Evolutionary conservation across 352 stramenopile species (phyloP), one percentile per base, ranked within the genome.

Genomic region (Globisporangium abappressorium): DNA sequence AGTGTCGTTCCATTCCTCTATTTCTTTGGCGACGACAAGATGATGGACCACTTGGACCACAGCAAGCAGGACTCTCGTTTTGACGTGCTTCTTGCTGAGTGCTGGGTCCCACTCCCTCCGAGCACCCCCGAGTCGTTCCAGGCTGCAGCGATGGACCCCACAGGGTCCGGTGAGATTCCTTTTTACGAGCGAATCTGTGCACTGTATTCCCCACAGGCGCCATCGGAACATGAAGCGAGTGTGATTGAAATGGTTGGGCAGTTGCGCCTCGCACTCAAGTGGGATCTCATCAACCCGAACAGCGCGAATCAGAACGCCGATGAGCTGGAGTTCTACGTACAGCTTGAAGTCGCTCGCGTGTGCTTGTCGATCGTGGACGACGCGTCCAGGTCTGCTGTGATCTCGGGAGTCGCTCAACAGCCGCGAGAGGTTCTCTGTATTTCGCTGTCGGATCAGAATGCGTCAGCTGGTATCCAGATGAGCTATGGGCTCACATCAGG

Each of bases 1-100:
- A 95, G 87, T 70, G 87, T 95, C 18, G 83, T 95, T 34, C 87
- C 87, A 3, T 95, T 95, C 66, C 70, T 95, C 24, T 95, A 95
- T 61, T 95, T 95, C 70, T 95, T 95, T 62, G 87, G 87, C 7
- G 87, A 95, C 24, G 87, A 95, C 64, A 76, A 77, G 20, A 95
- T 89, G 70, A 92, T 95, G 85, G 87, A 95, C 62, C 83, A 92
- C 70, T 70, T 95, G 41, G 85, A 95, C 62, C 87, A 93, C 66
- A 92, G 84, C 72, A 94, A 93, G 60, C 84, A 93, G 66, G 85
- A 95, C 54, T 89, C 82, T 9, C 81, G 87, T 3, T 92, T 92
- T 43, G 87, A 95, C 43, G 75, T 79, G 53, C 74, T 95, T 15
- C 57, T 95, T 18, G 87, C 84, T 9, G 85, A 94, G 65, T 91